phyloP scores from a whole-genome alignment of 1,284 basidiomycete genomes.

The Trichosporon coremiiforme region DNA sequence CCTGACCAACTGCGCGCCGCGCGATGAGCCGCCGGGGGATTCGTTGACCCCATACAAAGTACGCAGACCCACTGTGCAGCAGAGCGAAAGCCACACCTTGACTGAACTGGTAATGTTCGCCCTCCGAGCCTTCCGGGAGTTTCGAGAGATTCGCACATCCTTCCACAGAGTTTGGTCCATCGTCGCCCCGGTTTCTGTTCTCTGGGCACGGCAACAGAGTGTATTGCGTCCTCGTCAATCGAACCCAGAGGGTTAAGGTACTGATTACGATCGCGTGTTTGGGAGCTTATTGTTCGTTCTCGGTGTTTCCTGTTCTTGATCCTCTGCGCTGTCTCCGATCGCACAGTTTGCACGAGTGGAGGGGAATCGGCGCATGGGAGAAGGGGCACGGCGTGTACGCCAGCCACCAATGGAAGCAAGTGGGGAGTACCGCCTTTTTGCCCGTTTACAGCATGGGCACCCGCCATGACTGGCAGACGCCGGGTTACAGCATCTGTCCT shows the following conservation, averaged over 20 bases:
- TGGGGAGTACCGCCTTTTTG: not conserved
- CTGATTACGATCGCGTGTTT: conserved; percentile 10
- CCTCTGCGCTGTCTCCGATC: too few species aligned
- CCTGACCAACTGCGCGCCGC: not conserved
- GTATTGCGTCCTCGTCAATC: conserved; percentile 10
- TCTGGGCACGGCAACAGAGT: not conserved
- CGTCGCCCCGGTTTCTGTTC: too few species aligned
- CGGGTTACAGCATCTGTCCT: not conserved
- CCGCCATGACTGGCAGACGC: not conserved
- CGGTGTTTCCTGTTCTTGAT: not conserved
- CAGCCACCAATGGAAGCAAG: not conserved
- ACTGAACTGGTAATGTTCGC: not conserved
- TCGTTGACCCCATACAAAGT: not conserved
- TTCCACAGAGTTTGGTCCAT: not conserved
- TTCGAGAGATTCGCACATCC: not conserved
- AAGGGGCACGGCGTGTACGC: too few species aligned
- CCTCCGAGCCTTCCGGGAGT: not conserved
- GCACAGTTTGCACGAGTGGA: not conserved
- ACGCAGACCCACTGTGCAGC: too few species aligned
- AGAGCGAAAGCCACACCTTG: conserved; percentile 2
- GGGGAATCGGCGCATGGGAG: not conserved
- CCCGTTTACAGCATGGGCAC: not conserved
- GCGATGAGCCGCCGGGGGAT: not conserved
- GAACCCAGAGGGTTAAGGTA: not conserved
- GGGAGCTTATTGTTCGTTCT: not conserved